Evolutionary conservation across 139 green algal species (phyloP).

Genomic region (Chlorella sorokiniana): DNA sequence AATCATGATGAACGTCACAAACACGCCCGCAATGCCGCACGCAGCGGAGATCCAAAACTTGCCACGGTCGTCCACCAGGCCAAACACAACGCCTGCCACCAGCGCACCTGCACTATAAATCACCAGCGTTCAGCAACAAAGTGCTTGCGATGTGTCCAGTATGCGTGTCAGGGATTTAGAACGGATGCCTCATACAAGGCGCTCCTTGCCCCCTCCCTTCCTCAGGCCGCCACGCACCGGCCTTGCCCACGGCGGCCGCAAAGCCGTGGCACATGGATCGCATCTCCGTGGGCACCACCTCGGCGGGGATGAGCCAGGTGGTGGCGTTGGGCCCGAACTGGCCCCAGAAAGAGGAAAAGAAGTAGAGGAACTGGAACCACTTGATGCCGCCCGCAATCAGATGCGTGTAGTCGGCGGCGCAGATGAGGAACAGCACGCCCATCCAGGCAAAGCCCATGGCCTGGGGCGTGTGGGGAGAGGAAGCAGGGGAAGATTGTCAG

Average conservation of each 20-base stretch:
- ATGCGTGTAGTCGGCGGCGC: conserved; percentile 55
- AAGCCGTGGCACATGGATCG: conserved; percentile 63
- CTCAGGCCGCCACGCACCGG: too few relatives aligned
- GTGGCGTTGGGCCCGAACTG: conserved; percentile 72
- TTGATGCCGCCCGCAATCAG: conserved; percentile 42
- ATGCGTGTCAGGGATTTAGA: too few relatives aligned
- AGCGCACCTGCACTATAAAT: too few relatives aligned
- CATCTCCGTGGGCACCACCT: conserved; percentile 77
- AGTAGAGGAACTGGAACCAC: conserved; percentile 66
- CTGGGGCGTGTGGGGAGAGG: conserved; percentile 30
- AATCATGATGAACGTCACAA: conserved; percentile 64
- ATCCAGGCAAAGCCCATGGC: too few relatives aligned
- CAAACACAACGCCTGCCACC: conserved; percentile 56
- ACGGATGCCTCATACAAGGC: too few relatives aligned
- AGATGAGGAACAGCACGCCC: conserved; percentile 73
- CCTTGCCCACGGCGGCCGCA: conserved; percentile 47
- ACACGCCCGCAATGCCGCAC: conserved; percentile 48
- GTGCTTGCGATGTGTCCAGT: too few relatives aligned
- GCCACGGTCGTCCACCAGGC: conserved; percentile 17
- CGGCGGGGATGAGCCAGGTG: conserved; percentile 63
- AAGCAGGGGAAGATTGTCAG: not conserved
- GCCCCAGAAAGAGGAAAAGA: conserved; percentile 78
- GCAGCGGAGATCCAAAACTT: conserved; percentile 60
- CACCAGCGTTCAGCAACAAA: too few relatives aligned
- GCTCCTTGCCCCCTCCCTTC: too few relatives aligned